These are phyloP conservation scores for Paralagenidium karlingii DNA, from an alignment of 352 stramenopile genomes.

Conservation along the genomic window DNA sequence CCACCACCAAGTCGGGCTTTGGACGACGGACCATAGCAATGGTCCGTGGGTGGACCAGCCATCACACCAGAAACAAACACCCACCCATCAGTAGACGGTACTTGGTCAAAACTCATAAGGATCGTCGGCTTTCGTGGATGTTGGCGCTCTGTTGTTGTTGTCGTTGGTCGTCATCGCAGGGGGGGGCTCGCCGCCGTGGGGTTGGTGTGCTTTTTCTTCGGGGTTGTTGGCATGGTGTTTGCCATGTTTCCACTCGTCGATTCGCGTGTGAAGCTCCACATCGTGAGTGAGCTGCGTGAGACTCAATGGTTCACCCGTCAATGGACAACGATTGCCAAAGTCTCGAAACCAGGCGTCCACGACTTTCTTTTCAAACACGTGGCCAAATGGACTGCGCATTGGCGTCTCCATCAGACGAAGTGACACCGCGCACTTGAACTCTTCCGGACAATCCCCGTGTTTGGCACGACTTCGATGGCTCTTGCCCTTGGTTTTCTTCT, in stretches of 20 bases:
- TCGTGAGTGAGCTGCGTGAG: constrained; percentile 33
- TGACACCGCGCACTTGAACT: constrained; percentile 69
- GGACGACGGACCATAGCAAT: too few relatives aligned
- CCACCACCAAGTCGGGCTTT: too few relatives aligned
- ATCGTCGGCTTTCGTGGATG: too few relatives aligned
- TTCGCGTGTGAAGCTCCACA: constrained; percentile 37
- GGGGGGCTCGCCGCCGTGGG: too few relatives aligned
- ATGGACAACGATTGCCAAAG: constrained; percentile 69
- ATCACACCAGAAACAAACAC: too few relatives aligned
- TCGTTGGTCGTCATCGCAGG: too few relatives aligned
- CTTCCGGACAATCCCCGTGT: constrained; percentile 17
- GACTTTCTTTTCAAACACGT: constrained; percentile 65
- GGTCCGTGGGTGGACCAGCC: too few relatives aligned
- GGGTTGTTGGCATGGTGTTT: too few relatives aligned
- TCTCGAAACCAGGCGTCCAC: constrained; percentile 74
- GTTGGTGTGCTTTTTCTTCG: too few relatives aligned
- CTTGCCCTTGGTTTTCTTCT: constrained; percentile 10
- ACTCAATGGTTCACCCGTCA: constrained; percentile 56
- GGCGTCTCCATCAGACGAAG: constrained; percentile 55
- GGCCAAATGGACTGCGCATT: constrained; percentile 55
- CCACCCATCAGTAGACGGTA: too few relatives aligned
- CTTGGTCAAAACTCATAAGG: too few relatives aligned
- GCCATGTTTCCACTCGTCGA: constrained; percentile 51
- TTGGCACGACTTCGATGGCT: not conserved
- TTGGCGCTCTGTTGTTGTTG: too few relatives aligned